Percentiles rank a stretch among this genome's conserved stretches.
Evolutionary conservation across 805 yeast species (phyloP).

Genomic region (Metschnikowia dekortorum): DNA sequence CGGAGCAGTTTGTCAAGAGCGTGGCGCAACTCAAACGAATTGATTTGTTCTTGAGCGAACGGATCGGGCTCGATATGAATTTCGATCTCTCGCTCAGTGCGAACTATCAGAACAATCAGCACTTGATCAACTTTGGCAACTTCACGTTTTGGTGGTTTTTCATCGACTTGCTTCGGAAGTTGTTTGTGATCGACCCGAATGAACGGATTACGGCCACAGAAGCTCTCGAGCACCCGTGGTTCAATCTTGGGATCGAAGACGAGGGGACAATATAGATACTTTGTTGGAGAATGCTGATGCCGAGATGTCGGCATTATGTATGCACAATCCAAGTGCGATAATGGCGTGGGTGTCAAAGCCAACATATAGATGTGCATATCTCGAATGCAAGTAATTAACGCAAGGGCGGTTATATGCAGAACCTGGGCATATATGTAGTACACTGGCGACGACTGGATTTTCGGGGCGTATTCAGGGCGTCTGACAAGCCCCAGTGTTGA

Average conservation of each 20-base stretch:
- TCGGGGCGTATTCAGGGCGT: background rate
- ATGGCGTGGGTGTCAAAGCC: background rate
- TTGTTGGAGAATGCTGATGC: background rate
- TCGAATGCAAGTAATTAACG: slow-evolving; percentile 1
- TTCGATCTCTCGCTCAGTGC: slow-evolving; percentile 35
- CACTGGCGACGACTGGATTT: too few relatives aligned
- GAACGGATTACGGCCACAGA: slow-evolving; percentile 38
- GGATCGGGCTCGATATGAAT: slow-evolving; percentile 38
- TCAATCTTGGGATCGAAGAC: slow-evolving; percentile 43
- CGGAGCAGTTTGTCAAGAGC: slow-evolving; percentile 33
- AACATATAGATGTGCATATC: background rate
- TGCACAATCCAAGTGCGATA: background rate
- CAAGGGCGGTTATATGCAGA: background rate
- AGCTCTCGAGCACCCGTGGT: slow-evolving; percentile 46
- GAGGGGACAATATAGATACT: slow-evolving; percentile 32
- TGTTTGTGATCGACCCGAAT: slow-evolving; percentile 37
- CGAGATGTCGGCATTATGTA: background rate
- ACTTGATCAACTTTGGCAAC: slow-evolving; percentile 50
- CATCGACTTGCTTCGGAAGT: slow-evolving; percentile 36
- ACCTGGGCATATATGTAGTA: too few relatives aligned
- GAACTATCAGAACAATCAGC: slow-evolving; percentile 35
- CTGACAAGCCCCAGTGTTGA: too few relatives aligned
- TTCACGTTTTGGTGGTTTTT: slow-evolving; percentile 84
- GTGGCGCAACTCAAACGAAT: slow-evolving; percentile 40
- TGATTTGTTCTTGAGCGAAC: slow-evolving; percentile 40